Percentiles rank a stretch among this genome's conserved stretches.
phyloP scores from a whole-genome alignment of 129 eudicot species.

The Ambrosia trifida region DNA sequence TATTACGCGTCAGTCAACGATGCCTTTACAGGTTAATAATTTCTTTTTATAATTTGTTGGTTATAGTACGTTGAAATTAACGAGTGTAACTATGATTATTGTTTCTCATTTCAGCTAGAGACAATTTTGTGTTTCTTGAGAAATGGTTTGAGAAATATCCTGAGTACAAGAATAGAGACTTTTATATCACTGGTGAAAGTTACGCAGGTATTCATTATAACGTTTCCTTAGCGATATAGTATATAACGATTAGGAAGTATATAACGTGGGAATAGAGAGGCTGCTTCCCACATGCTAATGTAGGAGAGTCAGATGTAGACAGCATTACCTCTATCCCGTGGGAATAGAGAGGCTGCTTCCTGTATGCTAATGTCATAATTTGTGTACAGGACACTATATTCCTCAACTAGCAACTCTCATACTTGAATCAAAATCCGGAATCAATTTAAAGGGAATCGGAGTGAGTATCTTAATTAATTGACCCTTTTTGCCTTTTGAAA shows the following conservation, averaged over 20 bases:
- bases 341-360: no score
- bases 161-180: conserved; percentile 57
- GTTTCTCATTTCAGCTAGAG: conserved; percentile 50
- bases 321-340: no score
- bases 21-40: conserved; percentile 55
- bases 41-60: conserved; percentile 19
- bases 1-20: conserved; percentile 52
- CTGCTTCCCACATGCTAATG: no score
- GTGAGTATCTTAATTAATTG: conserved; percentile 47
- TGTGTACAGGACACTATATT: conserved; percentile 82
- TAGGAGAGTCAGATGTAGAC: no score
- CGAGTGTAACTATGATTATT: neutral
- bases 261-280: no score
- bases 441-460: conserved; percentile 80
- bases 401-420: conserved; percentile 83
- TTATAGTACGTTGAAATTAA: conserved; percentile 4
- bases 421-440: conserved; percentile 53
- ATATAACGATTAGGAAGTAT: no score
- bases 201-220: conserved; percentile 58
- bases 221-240: no score
- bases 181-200: conserved; percentile 77
- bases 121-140: conserved; percentile 67
- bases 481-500: neutral
- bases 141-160: conserved; percentile 69
- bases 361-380: conserved; percentile 7